A percentile compares a stretch with the other conserved stretches of the same genome.
phyloP scores from a whole-genome alignment of 176 grass and related monocot species.

The Puccinellia tenuiflora region DNA sequence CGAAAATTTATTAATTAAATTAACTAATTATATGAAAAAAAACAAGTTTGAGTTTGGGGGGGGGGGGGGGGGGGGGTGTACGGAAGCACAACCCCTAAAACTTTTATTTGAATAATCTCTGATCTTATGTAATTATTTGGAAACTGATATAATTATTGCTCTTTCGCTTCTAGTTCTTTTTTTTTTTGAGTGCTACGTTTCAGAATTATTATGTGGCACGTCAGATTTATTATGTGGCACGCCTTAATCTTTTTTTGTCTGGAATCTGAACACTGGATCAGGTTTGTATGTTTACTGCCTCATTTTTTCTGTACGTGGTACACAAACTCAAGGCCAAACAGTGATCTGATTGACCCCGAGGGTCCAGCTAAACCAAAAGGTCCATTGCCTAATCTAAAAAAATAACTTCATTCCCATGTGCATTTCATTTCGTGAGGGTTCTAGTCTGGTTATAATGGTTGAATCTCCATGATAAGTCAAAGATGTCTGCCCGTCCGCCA shows the following conservation, averaged over 20 bases:
- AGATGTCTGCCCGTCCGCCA: not conserved
- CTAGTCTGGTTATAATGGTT: not conserved
- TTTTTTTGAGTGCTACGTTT: not conserved
- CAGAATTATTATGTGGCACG: not conserved
- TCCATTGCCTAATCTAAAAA: no score
- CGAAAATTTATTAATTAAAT: no score
- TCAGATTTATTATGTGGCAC: no score
- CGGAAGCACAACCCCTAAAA: no score
- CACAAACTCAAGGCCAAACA: not conserved
- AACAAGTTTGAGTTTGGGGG: no score
- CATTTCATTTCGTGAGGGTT: not conserved
- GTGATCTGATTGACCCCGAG: not conserved
- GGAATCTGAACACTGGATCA: not conserved
- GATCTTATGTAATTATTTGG: not conserved
- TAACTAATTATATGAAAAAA: no score
- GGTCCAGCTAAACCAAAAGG: not conserved
- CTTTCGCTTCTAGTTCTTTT: not conserved
- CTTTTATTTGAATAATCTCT: not conserved
- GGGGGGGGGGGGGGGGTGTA: no score
- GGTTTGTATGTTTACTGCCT: not conserved
- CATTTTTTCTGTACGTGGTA: not conserved
- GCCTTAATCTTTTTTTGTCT: not conserved
- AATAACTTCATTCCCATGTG: not conserved
- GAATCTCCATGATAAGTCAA: slow-evolving; percentile 27
- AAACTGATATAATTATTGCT: not conserved